Base-by-base conservation (phyloP, 2,329 filamentous ascomycete species). In the Colletotrichum salicis region DNA sequence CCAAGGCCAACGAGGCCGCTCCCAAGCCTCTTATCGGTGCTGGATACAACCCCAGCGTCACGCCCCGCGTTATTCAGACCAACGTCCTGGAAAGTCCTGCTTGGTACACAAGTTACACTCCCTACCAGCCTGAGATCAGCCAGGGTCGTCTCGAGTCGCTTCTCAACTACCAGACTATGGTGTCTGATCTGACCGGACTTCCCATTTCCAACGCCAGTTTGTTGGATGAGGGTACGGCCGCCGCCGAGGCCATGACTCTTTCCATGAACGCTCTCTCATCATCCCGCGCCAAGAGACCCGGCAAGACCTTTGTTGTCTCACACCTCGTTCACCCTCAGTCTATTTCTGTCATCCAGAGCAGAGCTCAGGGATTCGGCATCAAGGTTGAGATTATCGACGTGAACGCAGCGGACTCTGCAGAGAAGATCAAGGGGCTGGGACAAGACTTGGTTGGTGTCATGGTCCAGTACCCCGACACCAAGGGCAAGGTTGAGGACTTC, bases 61-160 rank as follows among this genome's bases (percentile, higher is more conserved):
- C 94, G 1, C 96, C 96, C 5, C 90, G 94, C 67, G 95, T 98
- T 69, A 97, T 98, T 81, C 94, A 96, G 86, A 89, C 95, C 76
- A 98, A 98, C 80, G 88, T 98, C 5, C 85, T 98, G 70, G 95
- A 98, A 86, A 96, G 93, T 80, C 96, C 96, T 5, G 95, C 92
- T 11, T 98, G 96, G 96, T 98, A 98, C 82, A 98, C 96, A 52
- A 97, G 95, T 84, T 98, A 98, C 82, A 98, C 96, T 0, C 96
- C 96, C 19, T 98, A 98, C 83, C 96, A 98, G 84, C 93, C 96
- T 2, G 96, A 98, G 84, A 97, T 98, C 85, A 97, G 95, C 81
- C 96, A 98, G 84, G 96, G 96, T 45, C 91, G 96, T 67, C 84
- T 98, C 73, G 94, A 98, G 86, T 97, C 94, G 6, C 86, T 98